phyloP scores from a whole-genome alignment of 495 filamentous ascomycete genomes.

The Lasiosphaeria miniovina region DNA sequence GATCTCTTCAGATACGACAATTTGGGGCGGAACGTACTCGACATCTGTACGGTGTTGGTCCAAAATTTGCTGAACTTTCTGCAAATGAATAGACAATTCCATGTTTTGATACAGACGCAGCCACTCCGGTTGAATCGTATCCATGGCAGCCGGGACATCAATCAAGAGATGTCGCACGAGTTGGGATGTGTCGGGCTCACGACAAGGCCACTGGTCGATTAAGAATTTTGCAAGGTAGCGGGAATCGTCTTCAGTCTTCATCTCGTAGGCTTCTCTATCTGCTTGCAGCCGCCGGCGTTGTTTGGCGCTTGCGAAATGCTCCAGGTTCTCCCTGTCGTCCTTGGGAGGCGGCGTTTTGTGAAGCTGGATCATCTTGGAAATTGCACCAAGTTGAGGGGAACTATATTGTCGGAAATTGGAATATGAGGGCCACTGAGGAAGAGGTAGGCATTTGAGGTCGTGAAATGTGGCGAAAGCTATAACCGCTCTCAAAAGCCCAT shows the following conservation, averaged over 20 bases:
- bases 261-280: slow-evolving; percentile 24
- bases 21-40: neutral
- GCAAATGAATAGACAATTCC: slow-evolving; percentile 42
- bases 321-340: slow-evolving; percentile 17
- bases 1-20: slow-evolving; percentile 4
- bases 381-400: slow-evolving; percentile 28
- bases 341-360: slow-evolving; percentile 17
- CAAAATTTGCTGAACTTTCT: slow-evolving; percentile 39
- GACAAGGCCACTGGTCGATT: slow-evolving; percentile 34
- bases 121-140: slow-evolving; percentile 48
- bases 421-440: slow-evolving; percentile 29
- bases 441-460: slow-evolving; percentile 24
- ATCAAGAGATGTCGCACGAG: slow-evolving; percentile 25
- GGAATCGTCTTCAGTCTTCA: slow-evolving; percentile 26
- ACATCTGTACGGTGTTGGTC: slow-evolving; percentile 12
- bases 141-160: slow-evolving; percentile 34
- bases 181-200: slow-evolving; percentile 18
- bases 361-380: slow-evolving; percentile 23
- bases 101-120: slow-evolving; percentile 42
- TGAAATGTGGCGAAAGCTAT: slow-evolving; percentile 29
- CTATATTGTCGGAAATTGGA: slow-evolving; percentile 29
- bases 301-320: slow-evolving; percentile 23
- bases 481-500: slow-evolving; percentile 28
- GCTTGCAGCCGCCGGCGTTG: slow-evolving; percentile 22
- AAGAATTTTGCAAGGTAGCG: slow-evolving; percentile 25